A percentile compares a stretch with the other conserved stretches of the same genome.
Evolutionary conservation across 2,329 filamentous ascomycete species (phyloP).

Genomic region (Malbranchea zuffiana): DNA sequence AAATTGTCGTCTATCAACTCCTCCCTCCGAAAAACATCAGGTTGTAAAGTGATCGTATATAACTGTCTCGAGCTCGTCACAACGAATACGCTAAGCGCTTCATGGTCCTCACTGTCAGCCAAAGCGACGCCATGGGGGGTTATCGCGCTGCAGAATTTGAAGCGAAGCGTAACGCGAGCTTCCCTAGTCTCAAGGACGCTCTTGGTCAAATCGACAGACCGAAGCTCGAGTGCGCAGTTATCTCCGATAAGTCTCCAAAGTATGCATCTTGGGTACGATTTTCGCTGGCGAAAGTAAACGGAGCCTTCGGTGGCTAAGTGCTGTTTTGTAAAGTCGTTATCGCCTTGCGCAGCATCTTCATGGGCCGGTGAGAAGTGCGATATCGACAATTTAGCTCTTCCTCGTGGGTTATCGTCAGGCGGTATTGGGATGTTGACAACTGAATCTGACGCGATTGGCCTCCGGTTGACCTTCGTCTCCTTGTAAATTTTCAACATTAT

Average conservation of each 20-base stretch:
- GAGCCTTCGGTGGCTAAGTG: slow-evolving; percentile 69
- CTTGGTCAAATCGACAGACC: slow-evolving; percentile 69
- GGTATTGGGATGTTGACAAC: slow-evolving; percentile 57
- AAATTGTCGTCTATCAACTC: slow-evolving; percentile 60
- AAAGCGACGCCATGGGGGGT: slow-evolving; percentile 70
- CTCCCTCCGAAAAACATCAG: slow-evolving; percentile 66
- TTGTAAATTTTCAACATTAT: slow-evolving; percentile 70
- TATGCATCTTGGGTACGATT: slow-evolving; percentile 69
- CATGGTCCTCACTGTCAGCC: slow-evolving; percentile 65
- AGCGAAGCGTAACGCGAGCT: slow-evolving; percentile 62
- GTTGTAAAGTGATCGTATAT: slow-evolving; percentile 71
- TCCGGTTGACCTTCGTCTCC: slow-evolving; percentile 75
- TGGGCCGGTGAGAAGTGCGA: slow-evolving; percentile 34
- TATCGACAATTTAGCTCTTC: slow-evolving; percentile 36
- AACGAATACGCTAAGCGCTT: slow-evolving; percentile 67
- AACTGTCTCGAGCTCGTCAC: slow-evolving; percentile 69
- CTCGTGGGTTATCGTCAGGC: slow-evolving; percentile 34
- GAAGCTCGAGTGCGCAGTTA: slow-evolving; percentile 68
- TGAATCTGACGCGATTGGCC: slow-evolving; percentile 57
- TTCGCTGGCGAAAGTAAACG: slow-evolving; percentile 70
- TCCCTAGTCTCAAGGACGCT: slow-evolving; percentile 51
- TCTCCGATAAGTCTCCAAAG: slow-evolving; percentile 83
- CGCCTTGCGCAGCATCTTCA: slow-evolving; percentile 46
- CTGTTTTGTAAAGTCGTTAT: slow-evolving; percentile 55
- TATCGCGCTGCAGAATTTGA: slow-evolving; percentile 65